phyloP scores from a whole-genome alignment of 148 eudicot genomes.

The Spergularia marina region DNA sequence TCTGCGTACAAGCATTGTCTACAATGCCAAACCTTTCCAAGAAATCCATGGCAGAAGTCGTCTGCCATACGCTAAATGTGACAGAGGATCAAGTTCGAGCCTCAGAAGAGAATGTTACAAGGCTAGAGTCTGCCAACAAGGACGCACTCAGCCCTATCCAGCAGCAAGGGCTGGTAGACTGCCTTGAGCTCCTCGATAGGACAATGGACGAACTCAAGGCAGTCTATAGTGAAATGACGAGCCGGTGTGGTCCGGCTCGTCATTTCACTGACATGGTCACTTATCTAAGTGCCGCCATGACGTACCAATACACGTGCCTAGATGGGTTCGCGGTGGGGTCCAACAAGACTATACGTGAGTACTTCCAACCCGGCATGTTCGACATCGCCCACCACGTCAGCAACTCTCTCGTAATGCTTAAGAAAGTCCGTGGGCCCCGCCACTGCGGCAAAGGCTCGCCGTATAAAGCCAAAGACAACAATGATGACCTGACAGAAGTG shows the following conservation, averaged over 20 bases:
- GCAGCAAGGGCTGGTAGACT: slow-evolving; percentile 58
- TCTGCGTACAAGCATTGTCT: slow-evolving; percentile 67
- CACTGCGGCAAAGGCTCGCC: slow-evolving; percentile 6
- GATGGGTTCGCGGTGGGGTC: slow-evolving; percentile 61
- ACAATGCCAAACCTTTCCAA: slow-evolving; percentile 47
- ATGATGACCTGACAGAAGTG: background rate
- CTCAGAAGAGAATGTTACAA: slow-evolving; percentile 36
- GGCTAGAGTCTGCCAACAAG: slow-evolving; percentile 11
- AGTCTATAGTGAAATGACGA: slow-evolving; percentile 29
- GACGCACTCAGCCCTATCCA: slow-evolving; percentile 37
- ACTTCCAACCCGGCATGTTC: slow-evolving; percentile 31
- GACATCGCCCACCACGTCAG: slow-evolving; percentile 70
- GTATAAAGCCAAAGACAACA: background rate
- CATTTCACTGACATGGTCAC: slow-evolving; percentile 44
- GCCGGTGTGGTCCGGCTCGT: slow-evolving; percentile 14
- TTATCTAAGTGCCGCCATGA: slow-evolving; percentile 71
- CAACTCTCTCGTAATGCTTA: slow-evolving; percentile 66
- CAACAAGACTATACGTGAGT: slow-evolving; percentile 31
- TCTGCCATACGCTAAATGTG: slow-evolving; percentile 44
- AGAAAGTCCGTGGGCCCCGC: slow-evolving; percentile 34
- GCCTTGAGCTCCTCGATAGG: slow-evolving; percentile 56
- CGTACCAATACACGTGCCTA: slow-evolving; percentile 80
- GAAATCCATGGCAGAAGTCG: slow-evolving; percentile 49
- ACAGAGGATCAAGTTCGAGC: slow-evolving; percentile 39
- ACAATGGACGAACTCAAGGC: slow-evolving; percentile 53